phyloP scores from a whole-genome alignment of 345 rosid species.

The Gossypium mustelinum region DNA sequence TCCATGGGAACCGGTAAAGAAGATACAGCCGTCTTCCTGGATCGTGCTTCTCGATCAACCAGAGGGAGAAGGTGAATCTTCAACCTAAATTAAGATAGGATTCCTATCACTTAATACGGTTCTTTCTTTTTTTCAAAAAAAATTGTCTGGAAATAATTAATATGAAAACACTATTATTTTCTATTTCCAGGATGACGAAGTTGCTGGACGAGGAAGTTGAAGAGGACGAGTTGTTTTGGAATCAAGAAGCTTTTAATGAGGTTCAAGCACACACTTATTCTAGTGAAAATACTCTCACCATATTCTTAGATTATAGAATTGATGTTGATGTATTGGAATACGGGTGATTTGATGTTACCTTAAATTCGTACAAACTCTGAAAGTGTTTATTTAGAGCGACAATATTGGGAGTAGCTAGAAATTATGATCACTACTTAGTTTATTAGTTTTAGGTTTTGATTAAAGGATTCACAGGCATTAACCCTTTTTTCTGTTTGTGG shows the following conservation, averaged over 20 bases:
- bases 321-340: not conserved
- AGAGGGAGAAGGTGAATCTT: slow-evolving; percentile 66
- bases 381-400: too few species aligned
- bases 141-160: not conserved
- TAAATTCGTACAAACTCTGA: not conserved
- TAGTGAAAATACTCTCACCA: not conserved
- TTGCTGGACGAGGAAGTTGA: slow-evolving; percentile 79
- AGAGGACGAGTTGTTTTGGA: slow-evolving; percentile 92
- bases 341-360: not conserved
- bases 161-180: not conserved
- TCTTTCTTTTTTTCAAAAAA: not conserved
- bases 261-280: slow-evolving; percentile 20
- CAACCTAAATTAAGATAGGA: not conserved
- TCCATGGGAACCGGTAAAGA: slow-evolving; percentile 52
- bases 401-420: not conserved
- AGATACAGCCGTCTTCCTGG: slow-evolving; percentile 52
- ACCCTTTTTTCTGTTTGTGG: slow-evolving; percentile 14
- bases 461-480: not conserved
- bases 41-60: slow-evolving; percentile 60
- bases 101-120: not conserved
- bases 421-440: not conserved
- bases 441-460: not conserved
- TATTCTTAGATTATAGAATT: not conserved
- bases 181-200: slow-evolving; percentile 65
- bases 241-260: slow-evolving; percentile 92